Evolutionary conservation across 768 basidiomycete species (phyloP).

Genomic region (Mycena vulgaris): DNA sequence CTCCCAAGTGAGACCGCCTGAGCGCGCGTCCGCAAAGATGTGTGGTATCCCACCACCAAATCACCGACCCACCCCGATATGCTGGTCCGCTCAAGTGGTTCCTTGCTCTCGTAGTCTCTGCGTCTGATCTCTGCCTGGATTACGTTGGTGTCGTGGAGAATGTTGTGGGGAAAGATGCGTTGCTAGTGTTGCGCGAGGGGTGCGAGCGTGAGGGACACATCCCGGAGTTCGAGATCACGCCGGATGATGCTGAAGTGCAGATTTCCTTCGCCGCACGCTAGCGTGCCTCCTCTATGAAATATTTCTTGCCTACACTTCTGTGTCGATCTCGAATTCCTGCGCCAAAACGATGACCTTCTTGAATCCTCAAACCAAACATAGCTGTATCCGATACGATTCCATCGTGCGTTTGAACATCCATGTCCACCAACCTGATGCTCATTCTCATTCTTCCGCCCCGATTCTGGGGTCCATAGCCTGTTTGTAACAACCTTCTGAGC

Average conservation of each 20-base stretch:
- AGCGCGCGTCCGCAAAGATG: neutral
- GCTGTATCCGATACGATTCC: too few species aligned
- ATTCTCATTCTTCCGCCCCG: too few species aligned
- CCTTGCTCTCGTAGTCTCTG: neutral
- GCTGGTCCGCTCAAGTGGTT: slow-evolving; percentile 14
- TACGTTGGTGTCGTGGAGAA: neutral
- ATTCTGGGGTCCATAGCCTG: too few species aligned
- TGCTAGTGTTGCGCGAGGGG: neutral
- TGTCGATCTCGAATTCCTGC: too few species aligned
- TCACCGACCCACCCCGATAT: neutral
- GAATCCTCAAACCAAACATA: too few species aligned
- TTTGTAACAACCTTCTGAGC: too few species aligned
- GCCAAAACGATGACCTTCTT: too few species aligned
- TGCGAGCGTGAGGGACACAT: neutral
- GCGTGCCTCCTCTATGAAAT: too few species aligned
- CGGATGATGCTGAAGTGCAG: neutral
- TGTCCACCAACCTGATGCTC: too few species aligned
- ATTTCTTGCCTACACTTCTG: too few species aligned
- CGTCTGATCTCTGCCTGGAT: neutral
- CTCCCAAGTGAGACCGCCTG: slow-evolving; percentile 14
- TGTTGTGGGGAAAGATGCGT: neutral
- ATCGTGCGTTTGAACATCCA: too few species aligned
- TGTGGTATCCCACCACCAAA: slow-evolving; percentile 14
- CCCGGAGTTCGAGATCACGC: neutral
- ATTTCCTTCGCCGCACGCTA: slow-evolving; percentile 2